Conservation (phyloP, 352 stramenopile genomes). For the Globisporangium spinosum region DNA sequence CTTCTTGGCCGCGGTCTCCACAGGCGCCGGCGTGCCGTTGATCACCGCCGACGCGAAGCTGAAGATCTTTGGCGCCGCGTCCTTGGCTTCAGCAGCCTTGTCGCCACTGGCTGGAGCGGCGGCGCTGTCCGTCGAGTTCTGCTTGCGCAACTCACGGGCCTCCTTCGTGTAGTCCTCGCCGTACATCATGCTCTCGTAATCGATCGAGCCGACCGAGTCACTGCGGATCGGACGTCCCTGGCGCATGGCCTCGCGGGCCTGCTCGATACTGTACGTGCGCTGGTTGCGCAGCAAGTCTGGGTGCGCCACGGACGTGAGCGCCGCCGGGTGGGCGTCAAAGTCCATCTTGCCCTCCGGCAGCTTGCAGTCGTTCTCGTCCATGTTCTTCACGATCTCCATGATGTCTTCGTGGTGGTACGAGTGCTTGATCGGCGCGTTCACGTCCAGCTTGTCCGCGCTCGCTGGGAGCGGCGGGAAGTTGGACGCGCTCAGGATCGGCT, state of each 20-base stretch:
- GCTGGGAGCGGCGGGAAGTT: conserved; percentile 82
- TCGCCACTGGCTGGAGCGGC: conserved; percentile 4
- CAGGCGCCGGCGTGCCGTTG: conserved; percentile 55
- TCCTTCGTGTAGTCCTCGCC: conserved; percentile 88
- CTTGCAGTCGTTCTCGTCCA: conserved; percentile 86
- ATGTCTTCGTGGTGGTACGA: conserved; percentile 89
- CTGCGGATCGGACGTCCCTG: conserved; percentile 85
- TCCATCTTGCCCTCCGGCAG: conserved; percentile 75
- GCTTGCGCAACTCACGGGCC: conserved; percentile 64
- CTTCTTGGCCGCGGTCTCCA: conserved; percentile 37
- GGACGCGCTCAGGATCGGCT: conserved; percentile 74
- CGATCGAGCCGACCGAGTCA: conserved; percentile 84
- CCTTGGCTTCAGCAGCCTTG: neutral
- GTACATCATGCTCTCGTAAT: conserved; percentile 90
- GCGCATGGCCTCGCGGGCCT: conserved; percentile 86
- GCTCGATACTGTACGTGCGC: conserved; percentile 91
- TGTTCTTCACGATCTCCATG: conserved; percentile 89
- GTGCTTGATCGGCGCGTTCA: conserved; percentile 48
- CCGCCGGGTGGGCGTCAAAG: conserved; percentile 71
- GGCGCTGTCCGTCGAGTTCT: conserved; percentile 29
- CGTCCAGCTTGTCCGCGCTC: conserved; percentile 30
- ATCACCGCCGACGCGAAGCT: conserved; percentile 80
- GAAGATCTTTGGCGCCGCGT: conserved; percentile 38
- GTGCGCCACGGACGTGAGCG: conserved; percentile 75
- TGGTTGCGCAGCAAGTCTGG: conserved; percentile 88